These are phyloP conservation scores for Pseudogymnoascus sp. DNA, from an alignment of 2,329 filamentous ascomycete genomes.

Conservation along the genomic window DNA sequence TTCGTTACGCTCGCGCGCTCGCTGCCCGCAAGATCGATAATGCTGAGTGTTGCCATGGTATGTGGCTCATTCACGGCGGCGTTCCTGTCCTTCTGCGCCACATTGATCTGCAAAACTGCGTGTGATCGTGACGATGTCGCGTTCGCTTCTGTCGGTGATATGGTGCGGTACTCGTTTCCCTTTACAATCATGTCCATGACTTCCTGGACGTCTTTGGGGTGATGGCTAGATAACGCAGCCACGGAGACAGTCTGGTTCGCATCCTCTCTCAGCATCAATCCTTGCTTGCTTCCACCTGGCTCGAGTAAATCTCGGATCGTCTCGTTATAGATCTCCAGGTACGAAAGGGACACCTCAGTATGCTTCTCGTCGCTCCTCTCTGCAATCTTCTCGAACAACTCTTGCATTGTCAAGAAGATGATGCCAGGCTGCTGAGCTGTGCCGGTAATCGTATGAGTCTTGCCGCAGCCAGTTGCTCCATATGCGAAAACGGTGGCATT, in stretches of 20 bases:
- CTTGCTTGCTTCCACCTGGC: slow-evolving; percentile 64
- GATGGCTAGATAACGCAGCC: slow-evolving; percentile 81
- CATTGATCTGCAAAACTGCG: slow-evolving; percentile 93
- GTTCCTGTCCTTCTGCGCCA: slow-evolving; percentile 89
- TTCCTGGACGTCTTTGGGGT: slow-evolving; percentile 83
- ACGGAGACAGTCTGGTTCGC: slow-evolving; percentile 90
- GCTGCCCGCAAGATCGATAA: slow-evolving; percentile 94
- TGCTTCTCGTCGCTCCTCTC: slow-evolving; percentile 80
- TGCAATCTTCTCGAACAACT: slow-evolving; percentile 92
- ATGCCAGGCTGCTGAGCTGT: slow-evolving; percentile 90
- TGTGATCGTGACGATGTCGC: slow-evolving; percentile 96
- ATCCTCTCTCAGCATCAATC: slow-evolving; percentile 89
- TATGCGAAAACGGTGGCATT: slow-evolving; percentile 99
- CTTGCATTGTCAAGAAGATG: slow-evolving; percentile 98
- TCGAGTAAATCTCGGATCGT: slow-evolving; percentile 92
- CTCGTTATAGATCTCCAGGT: slow-evolving; percentile 98
- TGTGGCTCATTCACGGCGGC: slow-evolving; percentile 89
- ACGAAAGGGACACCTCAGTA: slow-evolving; percentile 86
- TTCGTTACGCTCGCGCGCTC: slow-evolving; percentile 95
- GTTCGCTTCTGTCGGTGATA: slow-evolving; percentile 95
- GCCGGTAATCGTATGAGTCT: slow-evolving; percentile 95
- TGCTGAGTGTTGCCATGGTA: slow-evolving; percentile 96
- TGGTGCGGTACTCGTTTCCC: slow-evolving; percentile 89
- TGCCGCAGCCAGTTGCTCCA: slow-evolving; percentile 94
- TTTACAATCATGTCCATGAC: slow-evolving; percentile 99